Percentiles rank a stretch among this genome's conserved stretches.
Evolutionary conservation across 139 green algal species (phyloP).

Genomic region (Coelastrella sp.): DNA sequence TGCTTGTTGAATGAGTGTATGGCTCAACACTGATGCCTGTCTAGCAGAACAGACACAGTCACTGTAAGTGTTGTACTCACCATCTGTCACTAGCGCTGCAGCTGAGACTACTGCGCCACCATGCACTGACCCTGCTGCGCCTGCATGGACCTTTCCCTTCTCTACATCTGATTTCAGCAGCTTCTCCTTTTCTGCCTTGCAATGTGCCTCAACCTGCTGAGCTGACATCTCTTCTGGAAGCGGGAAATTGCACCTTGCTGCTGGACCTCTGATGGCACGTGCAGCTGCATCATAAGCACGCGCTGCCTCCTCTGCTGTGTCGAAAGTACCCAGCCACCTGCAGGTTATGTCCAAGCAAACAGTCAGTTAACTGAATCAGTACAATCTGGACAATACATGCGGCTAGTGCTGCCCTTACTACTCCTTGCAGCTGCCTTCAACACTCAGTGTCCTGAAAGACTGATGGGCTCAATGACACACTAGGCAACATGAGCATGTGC

Average conservation of each 20-base stretch:
- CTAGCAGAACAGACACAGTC: too few species aligned
- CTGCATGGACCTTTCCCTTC: constrained; percentile 43
- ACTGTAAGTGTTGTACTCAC: not conserved
- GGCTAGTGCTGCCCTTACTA: too few species aligned
- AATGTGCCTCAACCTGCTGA: constrained; percentile 43
- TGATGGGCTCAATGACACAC: too few species aligned
- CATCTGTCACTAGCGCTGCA: constrained; percentile 40
- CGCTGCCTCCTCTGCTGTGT: constrained; percentile 95
- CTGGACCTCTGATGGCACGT: constrained; percentile 84
- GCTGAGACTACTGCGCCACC: constrained; percentile 31
- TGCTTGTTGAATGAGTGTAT: too few species aligned
- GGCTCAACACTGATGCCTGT: too few species aligned
- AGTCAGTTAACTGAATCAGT: not conserved
- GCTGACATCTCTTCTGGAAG: constrained; percentile 48
- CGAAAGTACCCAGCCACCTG: constrained; percentile 97
- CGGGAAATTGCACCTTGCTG: constrained; percentile 93
- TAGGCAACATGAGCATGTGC: too few species aligned
- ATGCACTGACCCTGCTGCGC: constrained; percentile 23
- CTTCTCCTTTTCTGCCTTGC: constrained; percentile 45
- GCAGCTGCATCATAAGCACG: constrained; percentile 95
- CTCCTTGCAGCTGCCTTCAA: too few species aligned
- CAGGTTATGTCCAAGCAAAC: not conserved
- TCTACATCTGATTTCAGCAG: constrained; percentile 36
- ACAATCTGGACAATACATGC: too few species aligned
- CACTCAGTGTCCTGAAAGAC: not conserved